Evolutionary conservation across 1,284 basidiomycete genomes (phyloP), one percentile per base, ranked within the genome.

Genomic region (Trichosporon ovoides): DNA sequence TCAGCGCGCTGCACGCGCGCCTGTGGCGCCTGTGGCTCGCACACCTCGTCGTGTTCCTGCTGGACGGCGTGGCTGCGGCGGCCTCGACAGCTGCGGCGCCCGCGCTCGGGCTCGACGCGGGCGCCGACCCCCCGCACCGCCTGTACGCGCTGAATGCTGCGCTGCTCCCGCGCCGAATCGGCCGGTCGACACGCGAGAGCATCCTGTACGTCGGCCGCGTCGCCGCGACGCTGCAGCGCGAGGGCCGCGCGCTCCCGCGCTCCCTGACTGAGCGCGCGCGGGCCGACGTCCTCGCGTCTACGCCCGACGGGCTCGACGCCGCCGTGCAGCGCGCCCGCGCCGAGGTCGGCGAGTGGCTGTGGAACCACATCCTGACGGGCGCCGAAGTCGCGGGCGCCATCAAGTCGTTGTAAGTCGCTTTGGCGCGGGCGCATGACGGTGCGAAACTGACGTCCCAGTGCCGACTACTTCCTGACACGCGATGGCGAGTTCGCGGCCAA

Each of bases 141-240:
- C 60, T 72, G 9, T 79, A 79, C 66, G 52, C 52, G 7, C 73
- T 80, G n/a, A 72, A 85, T 54, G 81, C 84, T 1, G 85, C 85
- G 1, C 81, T 87, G 2, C 81, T 91, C 50, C 91, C 91, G 0
- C 81, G 83, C 1, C 88, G 87, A 58, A 81, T 94, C 19, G 86
- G 87, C 1, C 66, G 77, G 2, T 83, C 85, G 50, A 85, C 88
- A 6, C 82, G 83, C 58, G 88, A 91, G 58, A 90, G 89, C 7
- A 90, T 95, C 56, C 78, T 85, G 2, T 94, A 94, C 70, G 84
- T 94, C 35, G 92, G 91, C 0, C 83, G 90, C 33, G 91, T 92
- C 3, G 85, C 94, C 33, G 86, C 86, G 3, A 92, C 88, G 1
- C 85, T 94, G 19, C 87, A 86, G 68, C 80, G 83, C 46, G 87